These are phyloP conservation scores for Porogramme epimiltina DNA, from an alignment of 1,284 basidiomycete species.

Conservation along the genomic window DNA sequence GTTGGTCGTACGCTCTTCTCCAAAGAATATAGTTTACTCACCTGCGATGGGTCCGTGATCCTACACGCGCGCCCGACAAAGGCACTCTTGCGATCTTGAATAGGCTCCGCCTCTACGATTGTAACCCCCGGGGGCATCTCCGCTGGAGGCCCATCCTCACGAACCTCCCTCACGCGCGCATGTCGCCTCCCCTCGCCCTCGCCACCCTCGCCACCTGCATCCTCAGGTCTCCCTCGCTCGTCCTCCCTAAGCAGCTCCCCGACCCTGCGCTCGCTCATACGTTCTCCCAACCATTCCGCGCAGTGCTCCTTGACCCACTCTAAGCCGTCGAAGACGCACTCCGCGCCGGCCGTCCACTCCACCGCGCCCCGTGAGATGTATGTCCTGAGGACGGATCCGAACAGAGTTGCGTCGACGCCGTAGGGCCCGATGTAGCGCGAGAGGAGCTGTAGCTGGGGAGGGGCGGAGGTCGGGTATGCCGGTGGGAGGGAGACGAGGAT, in stretches of 20 bases:
- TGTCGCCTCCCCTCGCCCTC: constrained; percentile 1
- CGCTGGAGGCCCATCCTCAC: constrained; percentile 18
- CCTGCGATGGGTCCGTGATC: constrained; percentile 79
- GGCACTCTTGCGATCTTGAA: constrained; percentile 79
- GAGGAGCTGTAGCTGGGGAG: constrained; percentile 84
- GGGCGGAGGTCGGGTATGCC: constrained; percentile 69
- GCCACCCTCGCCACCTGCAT: not conserved
- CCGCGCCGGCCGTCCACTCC: constrained; percentile 71
- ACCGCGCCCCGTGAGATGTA: constrained; percentile 79
- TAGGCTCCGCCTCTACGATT: constrained; percentile 73
- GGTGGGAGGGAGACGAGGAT: constrained; percentile 78
- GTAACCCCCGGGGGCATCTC: constrained; percentile 61
- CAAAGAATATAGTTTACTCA: constrained; percentile 33
- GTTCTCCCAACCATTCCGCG: constrained; percentile 71
- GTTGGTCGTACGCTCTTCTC: not conserved
- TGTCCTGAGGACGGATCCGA: constrained; percentile 79
- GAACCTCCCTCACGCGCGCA: constrained; percentile 4
- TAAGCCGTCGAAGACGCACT: constrained; percentile 89
- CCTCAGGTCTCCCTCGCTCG: constrained; percentile 32
- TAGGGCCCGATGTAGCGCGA: constrained; percentile 86
- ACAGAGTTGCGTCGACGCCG: constrained; percentile 68
- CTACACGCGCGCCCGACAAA: constrained; percentile 85
- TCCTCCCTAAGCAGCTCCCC: constrained; percentile 64
- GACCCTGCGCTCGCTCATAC: constrained; percentile 54
- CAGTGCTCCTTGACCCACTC: constrained; percentile 75